phyloP scores from a whole-genome alignment of 441 rosid genomes.

The Eutrema salsugineum region DNA sequence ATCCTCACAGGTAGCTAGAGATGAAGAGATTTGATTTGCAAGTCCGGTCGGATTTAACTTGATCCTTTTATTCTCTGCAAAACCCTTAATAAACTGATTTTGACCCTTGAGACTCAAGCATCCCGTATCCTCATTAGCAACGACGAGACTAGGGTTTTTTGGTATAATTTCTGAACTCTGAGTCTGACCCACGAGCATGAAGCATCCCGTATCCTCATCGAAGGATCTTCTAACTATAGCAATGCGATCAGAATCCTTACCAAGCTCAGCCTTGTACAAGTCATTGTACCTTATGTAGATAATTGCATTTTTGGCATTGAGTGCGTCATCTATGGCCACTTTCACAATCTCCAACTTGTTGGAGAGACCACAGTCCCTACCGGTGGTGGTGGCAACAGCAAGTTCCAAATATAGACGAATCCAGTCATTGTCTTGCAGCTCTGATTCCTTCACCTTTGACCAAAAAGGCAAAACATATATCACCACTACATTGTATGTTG shows the following conservation, averaged over 20 bases:
- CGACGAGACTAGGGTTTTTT: background rate
- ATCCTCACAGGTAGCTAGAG: constrained; percentile 18
- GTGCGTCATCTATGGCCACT: background rate
- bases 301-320: background rate
- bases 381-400: background rate
- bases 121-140: no score
- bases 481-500: no score
- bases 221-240: background rate
- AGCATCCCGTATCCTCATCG: background rate
- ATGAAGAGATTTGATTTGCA: background rate
- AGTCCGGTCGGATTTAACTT: no score
- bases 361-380: background rate
- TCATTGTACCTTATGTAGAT: background rate
- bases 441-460: background rate
- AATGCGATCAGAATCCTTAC: background rate
- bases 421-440: background rate
- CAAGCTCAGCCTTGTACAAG: background rate
- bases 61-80: no score
- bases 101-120: no score
- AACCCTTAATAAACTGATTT: no score
- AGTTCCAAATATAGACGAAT: background rate
- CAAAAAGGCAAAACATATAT: background rate
- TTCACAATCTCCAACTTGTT: constrained; percentile 2
- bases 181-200: background rate
- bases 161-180: background rate